phyloP scores from a whole-genome alignment of 1,139 yeast species.

The Ogataea hybrid region DNA sequence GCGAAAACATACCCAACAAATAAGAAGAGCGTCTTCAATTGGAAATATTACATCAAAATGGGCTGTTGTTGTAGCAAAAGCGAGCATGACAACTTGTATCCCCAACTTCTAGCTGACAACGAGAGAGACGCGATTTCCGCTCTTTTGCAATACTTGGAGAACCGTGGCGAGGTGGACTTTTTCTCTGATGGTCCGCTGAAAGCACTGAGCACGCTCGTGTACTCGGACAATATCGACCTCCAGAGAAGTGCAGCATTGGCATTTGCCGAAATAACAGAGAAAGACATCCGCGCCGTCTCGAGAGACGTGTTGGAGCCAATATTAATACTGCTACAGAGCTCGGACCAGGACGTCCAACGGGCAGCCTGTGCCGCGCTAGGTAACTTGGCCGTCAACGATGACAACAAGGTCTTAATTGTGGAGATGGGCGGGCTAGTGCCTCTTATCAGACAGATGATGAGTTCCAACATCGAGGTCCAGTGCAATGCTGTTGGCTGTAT shows the following conservation, averaged over 20 bases:
- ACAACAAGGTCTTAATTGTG: conserved; percentile 86
- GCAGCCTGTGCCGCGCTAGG: conserved; percentile 99
- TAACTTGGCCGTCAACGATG: conserved; percentile 93
- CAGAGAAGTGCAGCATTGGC: conserved; percentile 98
- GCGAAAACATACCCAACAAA: background rate
- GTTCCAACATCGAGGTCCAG: conserved; percentile 95
- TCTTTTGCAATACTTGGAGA: conserved; percentile 82
- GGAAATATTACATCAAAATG: conserved; percentile 36
- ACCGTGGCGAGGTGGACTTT: conserved; percentile 83
- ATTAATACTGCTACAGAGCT: conserved; percentile 76
- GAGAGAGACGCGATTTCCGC: conserved; percentile 96
- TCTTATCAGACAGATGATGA: conserved; percentile 94
- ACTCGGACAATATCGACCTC: conserved; percentile 89
- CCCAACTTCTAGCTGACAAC: conserved; percentile 91
- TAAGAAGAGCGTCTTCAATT: background rate
- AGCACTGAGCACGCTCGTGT: conserved; percentile 89
- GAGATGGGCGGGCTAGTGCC: conserved; percentile 99
- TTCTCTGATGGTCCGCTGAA: conserved; percentile 87
- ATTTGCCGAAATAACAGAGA: conserved; percentile 97
- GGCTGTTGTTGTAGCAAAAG: conserved; percentile 61
- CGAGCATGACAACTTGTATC: conserved; percentile 50
- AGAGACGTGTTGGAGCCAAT: conserved; percentile 94
- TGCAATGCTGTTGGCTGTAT: conserved; percentile 99
- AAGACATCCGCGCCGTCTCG: conserved; percentile 86
- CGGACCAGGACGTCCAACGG: conserved; percentile 92